Evolutionary conservation across 768 basidiomycete species (phyloP).

Genomic region (Auricularia cornea): DNA sequence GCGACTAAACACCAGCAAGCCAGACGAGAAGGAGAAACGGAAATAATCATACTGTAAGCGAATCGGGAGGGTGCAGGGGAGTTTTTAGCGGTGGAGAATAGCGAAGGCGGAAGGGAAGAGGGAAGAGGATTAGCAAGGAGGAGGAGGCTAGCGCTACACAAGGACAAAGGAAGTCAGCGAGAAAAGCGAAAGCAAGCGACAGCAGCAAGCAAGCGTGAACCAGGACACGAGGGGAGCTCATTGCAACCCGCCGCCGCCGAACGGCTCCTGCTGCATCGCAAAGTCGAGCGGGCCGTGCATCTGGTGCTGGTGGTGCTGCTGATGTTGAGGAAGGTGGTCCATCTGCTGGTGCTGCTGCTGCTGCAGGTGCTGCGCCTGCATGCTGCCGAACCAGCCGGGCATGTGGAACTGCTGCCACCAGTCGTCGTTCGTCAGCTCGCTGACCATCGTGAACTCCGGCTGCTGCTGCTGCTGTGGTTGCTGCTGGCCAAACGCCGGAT

Average conservation of each 20-base stretch:
- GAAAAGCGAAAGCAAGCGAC: neutral
- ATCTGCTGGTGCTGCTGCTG: neutral
- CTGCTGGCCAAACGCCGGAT: neutral
- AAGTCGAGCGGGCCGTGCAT: too few species aligned
- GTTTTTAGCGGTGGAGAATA: too few species aligned
- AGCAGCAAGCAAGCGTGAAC: too few species aligned
- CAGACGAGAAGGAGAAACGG: too few species aligned
- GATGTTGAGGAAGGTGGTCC: too few species aligned
- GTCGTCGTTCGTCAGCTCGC: neutral
- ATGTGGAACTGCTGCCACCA: neutral
- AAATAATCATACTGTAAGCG: too few species aligned
- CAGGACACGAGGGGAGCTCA: too few species aligned
- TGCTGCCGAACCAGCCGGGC: neutral
- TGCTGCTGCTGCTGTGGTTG: neutral
- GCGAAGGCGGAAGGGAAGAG: neutral
- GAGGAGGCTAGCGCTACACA: neutral
- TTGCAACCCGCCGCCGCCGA: too few species aligned
- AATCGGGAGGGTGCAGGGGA: too few species aligned
- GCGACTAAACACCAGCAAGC: too few species aligned
- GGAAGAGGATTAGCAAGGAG: neutral
- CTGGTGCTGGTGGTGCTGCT: neutral
- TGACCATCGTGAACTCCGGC: neutral
- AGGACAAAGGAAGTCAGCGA: neutral
- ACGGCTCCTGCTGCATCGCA: too few species aligned
- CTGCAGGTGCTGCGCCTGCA: neutral